A percentile compares a stretch with the other conserved stretches of the same genome.
phyloP scores from a whole-genome alignment of 768 basidiomycete species.

The Xerocomus brunneocitrinus region DNA sequence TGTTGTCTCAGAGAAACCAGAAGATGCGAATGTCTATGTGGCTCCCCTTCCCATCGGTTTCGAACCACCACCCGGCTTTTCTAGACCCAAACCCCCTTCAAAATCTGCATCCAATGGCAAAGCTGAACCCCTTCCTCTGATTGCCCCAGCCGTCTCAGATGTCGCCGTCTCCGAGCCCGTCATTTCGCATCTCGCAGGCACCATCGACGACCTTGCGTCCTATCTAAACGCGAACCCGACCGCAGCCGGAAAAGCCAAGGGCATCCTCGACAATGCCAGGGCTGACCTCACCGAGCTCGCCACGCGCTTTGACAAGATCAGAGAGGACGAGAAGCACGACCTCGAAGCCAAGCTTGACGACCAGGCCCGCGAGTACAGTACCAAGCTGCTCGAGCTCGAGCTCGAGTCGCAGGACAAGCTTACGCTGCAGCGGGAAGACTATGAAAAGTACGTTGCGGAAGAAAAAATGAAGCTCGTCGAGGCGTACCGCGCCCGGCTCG shows the following conservation, averaged over 20 bases:
- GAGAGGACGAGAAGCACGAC: conserved; percentile 69
- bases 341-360: conserved; percentile 70
- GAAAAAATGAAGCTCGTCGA: conserved; percentile 70
- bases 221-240: conserved; percentile 74
- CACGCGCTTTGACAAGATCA: conserved; percentile 69
- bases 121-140: conserved; percentile 55
- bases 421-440: conserved; percentile 80
- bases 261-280: conserved; percentile 77
- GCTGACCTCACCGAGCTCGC: conserved; percentile 75
- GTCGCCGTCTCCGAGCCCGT: conserved; percentile 81
- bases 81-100: conserved; percentile 53
- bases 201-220: conserved; percentile 87
- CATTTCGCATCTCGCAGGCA: conserved; percentile 84
- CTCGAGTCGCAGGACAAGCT: conserved; percentile 84
- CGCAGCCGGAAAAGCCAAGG: conserved; percentile 61
- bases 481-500: conserved; percentile 81
- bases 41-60: conserved; percentile 86
- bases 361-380: conserved; percentile 78
- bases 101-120: conserved; percentile 27
- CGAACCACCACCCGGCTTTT: conserved; percentile 89
- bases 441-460: conserved; percentile 74
- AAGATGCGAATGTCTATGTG: conserved; percentile 44
- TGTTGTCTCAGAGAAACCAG: conserved; percentile 21
- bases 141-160: conserved; percentile 76
- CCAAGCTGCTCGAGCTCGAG: conserved; percentile 76